Percentiles rank a stretch among this genome's conserved stretches.
phyloP scores from a whole-genome alignment of 1,284 basidiomycete species.

The Schizopora paradoxa region DNA sequence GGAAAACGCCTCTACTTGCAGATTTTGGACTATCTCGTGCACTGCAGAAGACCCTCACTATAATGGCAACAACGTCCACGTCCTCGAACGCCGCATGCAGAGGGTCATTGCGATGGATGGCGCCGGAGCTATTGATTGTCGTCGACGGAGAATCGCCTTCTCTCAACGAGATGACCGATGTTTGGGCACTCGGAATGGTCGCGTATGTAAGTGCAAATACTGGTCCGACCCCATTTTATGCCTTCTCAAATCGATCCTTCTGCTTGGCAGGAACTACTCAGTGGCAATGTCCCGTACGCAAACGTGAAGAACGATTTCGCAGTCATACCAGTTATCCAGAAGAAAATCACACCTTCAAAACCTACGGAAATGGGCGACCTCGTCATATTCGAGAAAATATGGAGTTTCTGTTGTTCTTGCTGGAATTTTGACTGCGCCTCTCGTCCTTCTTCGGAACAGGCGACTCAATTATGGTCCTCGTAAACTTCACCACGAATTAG shows the following conservation, averaged over 20 bases:
- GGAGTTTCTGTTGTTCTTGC: no score
- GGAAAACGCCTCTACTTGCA: slow-evolving; percentile 12
- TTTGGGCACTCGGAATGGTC: slow-evolving; percentile 18
- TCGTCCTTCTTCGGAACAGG: no score
- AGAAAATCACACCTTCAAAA: no score
- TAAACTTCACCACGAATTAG: no score
- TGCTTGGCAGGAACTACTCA: slow-evolving; percentile 1
- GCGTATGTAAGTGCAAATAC: slow-evolving; percentile 10
- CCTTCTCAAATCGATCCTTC: no score
- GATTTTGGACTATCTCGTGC: slow-evolving; percentile 16
- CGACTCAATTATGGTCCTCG: no score
- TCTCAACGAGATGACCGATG: slow-evolving; percentile 11
- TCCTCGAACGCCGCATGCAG: no score
- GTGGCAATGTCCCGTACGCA: neutral
- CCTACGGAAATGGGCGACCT: no score
- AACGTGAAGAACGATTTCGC: neutral
- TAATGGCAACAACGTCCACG: slow-evolving; percentile 3
- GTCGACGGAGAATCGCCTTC: neutral
- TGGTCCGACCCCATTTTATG: no score
- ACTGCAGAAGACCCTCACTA: slow-evolving; percentile 9
- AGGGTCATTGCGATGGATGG: slow-evolving; percentile 14
- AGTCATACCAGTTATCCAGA: neutral
- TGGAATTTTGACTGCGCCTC: no score
- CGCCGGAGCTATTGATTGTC: slow-evolving; percentile 15
- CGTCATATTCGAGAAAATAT: no score